Base-by-base conservation (phyloP, 805 yeast species). In the Spathaspora girioi region DNA sequence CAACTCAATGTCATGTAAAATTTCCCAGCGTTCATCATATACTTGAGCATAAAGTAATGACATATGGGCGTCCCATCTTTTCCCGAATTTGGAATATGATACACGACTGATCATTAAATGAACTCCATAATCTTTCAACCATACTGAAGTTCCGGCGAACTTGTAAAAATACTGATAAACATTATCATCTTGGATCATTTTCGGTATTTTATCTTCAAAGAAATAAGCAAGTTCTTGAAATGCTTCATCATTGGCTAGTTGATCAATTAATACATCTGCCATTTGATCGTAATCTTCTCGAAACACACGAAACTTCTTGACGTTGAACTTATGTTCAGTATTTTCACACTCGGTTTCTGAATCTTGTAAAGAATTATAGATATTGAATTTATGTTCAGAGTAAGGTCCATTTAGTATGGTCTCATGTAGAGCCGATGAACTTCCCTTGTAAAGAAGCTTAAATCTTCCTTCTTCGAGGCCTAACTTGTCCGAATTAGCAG, bases 121-220 rank as follows among this genome's bases (percentile, higher is more conserved):
- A 5, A 68, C 64, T 3, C 70, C 66, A 44, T 65, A 67, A 14
- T 67, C 63, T 47, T 64, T 56, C 11, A 69, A 52, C 66, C 66
- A 69, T 1, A 67, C 70, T 4, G 69, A 61, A 8, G 71, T 59
- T 1, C 73, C 73, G 1, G 67, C 67, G 49, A 69, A 63, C 41
- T 64, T 58, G 49, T 53, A 63, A 71, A 73, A 69, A 50, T 65
- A 60, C 19, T 59, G 50, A 14, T 56, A 55, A 9, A 55, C 43
- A 1, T 50, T 46, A 9, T 49, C 38, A 14, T 46, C 38, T 31
- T 50, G 31, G 11, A 58, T 38, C 15, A 55, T 56, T 10, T 52
- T 48, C 3, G 52, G 50, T 18, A 57, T 38, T 32, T 54, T 45
- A 7, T 27, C 42, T 42, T 47, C 45, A 26, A 47, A 51, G 29